phyloP scores from a whole-genome alignment of 2,329 filamentous ascomycete species.

The Sporothrix sp. region DNA sequence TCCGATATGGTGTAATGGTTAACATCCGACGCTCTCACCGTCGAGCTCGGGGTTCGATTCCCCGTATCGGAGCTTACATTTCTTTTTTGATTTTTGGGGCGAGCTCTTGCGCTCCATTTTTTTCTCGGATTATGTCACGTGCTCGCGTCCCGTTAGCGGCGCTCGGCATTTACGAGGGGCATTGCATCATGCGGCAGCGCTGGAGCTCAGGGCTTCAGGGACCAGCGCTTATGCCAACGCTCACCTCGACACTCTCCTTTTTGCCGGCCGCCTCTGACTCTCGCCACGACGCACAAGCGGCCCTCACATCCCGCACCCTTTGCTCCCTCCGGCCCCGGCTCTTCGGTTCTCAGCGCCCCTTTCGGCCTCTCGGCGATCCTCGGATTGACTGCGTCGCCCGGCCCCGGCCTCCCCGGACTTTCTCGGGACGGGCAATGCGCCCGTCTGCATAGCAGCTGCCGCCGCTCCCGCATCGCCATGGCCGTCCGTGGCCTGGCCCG shows the following conservation, averaged over 20 bases:
- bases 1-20: slow-evolving; percentile 19
- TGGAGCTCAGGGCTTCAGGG: no score
- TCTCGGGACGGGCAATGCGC: neutral
- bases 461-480: slow-evolving; percentile 15
- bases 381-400: neutral
- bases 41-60: slow-evolving; percentile 19
- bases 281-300: no score
- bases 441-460: neutral
- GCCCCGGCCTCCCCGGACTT: no score
- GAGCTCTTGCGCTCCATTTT: neutral
- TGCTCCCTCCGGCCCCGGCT: no score
- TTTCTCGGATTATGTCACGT: slow-evolving; percentile 12
- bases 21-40: slow-evolving; percentile 19
- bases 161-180: slow-evolving; percentile 10
- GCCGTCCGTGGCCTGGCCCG: slow-evolving; percentile 14
- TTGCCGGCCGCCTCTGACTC: no score
- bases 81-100: neutral
- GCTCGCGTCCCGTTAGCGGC: neutral
- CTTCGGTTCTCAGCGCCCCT: no score
- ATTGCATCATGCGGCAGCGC: slow-evolving; percentile 15
- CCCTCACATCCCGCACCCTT: no score
- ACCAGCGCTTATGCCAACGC: no score
- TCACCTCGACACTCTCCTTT: no score
- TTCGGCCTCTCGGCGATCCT: no score
- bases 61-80: slow-evolving; percentile 17